Conservation (phyloP, 2,329 filamentous ascomycete genomes). For the Stachybotrys chlorohalonatus region DNA sequence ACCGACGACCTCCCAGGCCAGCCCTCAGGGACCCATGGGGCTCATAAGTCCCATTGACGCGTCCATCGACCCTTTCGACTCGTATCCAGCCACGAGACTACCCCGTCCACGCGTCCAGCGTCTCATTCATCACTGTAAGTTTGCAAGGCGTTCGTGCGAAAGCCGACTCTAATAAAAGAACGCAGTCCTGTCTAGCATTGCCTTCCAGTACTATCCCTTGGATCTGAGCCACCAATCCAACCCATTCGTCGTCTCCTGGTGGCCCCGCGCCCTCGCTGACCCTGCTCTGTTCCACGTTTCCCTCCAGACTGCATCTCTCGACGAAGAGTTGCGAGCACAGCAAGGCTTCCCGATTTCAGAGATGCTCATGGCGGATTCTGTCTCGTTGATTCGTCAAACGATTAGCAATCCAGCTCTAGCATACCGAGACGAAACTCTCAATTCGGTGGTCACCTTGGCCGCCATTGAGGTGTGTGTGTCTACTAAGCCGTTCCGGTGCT, state of each 20-base stretch:
- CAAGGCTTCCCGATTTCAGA: slow-evolving; percentile 45
- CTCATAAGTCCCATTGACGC: slow-evolving; percentile 16
- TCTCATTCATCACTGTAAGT: slow-evolving; percentile 47
- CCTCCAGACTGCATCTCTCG: slow-evolving; percentile 47
- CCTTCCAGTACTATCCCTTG: slow-evolving; percentile 51
- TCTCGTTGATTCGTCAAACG: slow-evolving; percentile 40
- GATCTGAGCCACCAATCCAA: slow-evolving; percentile 43
- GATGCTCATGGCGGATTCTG: slow-evolving; percentile 47
- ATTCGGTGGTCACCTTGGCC: slow-evolving; percentile 47
- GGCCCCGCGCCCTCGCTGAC: slow-evolving; percentile 46
- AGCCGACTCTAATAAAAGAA: neutral
- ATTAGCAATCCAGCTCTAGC: slow-evolving; percentile 36
- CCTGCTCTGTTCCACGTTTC: slow-evolving; percentile 50
- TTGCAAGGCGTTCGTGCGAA: neutral
- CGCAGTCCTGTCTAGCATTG: slow-evolving; percentile 45
- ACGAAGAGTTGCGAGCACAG: slow-evolving; percentile 41
- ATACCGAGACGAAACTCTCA: slow-evolving; percentile 44
- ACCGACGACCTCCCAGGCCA: neutral
- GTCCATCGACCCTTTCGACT: slow-evolving; percentile 45
- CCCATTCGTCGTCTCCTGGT: slow-evolving; percentile 51
- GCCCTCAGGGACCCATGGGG: neutral
- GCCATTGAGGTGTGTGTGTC: slow-evolving; percentile 42
- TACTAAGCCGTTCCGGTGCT: rapidly evolving
- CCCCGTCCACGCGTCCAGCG: slow-evolving; percentile 40
- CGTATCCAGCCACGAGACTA: slow-evolving; percentile 44